Evolutionary conservation across 2,329 filamentous ascomycete genomes (phyloP), one percentile per base, ranked within the genome.

Genomic region (Hypoxylon sp.): DNA sequence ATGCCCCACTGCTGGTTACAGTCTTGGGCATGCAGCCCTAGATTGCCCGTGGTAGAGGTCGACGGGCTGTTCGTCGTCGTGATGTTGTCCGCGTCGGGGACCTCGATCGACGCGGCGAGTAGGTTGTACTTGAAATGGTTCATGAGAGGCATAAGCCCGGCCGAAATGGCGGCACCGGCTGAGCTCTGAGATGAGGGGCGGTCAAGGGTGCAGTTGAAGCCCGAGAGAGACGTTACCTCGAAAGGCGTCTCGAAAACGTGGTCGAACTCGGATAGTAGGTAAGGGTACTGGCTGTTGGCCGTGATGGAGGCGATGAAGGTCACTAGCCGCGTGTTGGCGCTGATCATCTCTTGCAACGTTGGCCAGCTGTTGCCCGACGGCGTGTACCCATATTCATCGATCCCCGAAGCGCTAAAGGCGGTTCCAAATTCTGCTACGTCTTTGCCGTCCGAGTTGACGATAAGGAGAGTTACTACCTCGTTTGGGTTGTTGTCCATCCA

Each of bases 41-140:
- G 75, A 56, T 82, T 81, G 6, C 91, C 91, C 0, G 77, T 78
- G 1, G 78, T 75, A 2, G 80, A 81, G 2, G 86, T 89, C 10
- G 80, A 83, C 7, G 89, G 82, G 36, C 85, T 88, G 78, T 95
- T 95, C 43, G 91, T 93, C 9, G 83, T 86, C 7, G 81, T 80
- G 69, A 91, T 86, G 72, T 86, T 82, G 68, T 81, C 83, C n/a
- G 85, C 82, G 71, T 91, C 86, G 1, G 91, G 91, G 43, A 88
- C 81, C 69, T 87, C 80, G 73, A 93, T 86, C 65, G 82, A 83
- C 3, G 84, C 78, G n/a, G 82, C 77, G 21, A 89, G 76, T 4
- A 76, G 79, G 63, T 84, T 81, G 81, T 94, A 90, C 58, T 91
- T 85, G 82, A 96, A 95, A 81, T 96, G 93, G 83, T 96, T 96